phyloP scores from a whole-genome alignment of 805 yeast genomes.

The Monosporozyma aerobia region DNA sequence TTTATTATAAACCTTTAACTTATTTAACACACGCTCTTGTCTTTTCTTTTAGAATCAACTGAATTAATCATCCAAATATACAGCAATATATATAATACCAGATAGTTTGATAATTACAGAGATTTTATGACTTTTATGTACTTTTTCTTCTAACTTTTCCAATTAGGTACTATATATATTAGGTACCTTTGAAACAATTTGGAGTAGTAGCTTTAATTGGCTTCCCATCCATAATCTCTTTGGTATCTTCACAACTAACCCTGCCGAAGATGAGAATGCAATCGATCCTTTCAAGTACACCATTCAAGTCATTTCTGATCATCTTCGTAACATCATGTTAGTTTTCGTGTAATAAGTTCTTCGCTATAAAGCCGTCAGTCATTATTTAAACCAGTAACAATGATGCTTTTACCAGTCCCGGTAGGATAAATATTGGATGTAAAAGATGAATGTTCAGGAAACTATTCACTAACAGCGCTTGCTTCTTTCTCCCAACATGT shows the following conservation, averaged over 20 bases:
- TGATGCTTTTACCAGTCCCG: constrained; percentile 30
- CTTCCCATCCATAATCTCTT: constrained; percentile 9
- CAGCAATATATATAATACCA: neutral
- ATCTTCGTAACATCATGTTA: too few relatives aligned
- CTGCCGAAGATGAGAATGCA: constrained; percentile 11
- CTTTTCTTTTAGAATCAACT: neutral
- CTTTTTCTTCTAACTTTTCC: too few relatives aligned
- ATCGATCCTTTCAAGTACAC: too few relatives aligned
- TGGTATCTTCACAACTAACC: constrained; percentile 21
- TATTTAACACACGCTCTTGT: neutral
- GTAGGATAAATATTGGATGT: constrained; percentile 31
- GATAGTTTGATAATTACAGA: neutral
- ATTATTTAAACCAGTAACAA: constrained; percentile 34
- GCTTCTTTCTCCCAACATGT: neutral
- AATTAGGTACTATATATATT: too few relatives aligned
- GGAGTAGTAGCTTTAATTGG: constrained; percentile 28
- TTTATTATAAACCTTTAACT: neutral
- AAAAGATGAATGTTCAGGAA: constrained; percentile 24
- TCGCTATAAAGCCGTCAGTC: constrained; percentile 7
- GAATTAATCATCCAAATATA: neutral
- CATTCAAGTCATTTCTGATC: too few relatives aligned
- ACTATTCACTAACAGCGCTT: constrained; percentile 13
- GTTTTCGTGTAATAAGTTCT: too few relatives aligned
- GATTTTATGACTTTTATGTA: neutral
- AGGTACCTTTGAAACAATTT: constrained; percentile 9